Evolutionary conservation across 2,329 filamentous ascomycete species (phyloP).

Genomic region (Aspergillus calidoustus): DNA sequence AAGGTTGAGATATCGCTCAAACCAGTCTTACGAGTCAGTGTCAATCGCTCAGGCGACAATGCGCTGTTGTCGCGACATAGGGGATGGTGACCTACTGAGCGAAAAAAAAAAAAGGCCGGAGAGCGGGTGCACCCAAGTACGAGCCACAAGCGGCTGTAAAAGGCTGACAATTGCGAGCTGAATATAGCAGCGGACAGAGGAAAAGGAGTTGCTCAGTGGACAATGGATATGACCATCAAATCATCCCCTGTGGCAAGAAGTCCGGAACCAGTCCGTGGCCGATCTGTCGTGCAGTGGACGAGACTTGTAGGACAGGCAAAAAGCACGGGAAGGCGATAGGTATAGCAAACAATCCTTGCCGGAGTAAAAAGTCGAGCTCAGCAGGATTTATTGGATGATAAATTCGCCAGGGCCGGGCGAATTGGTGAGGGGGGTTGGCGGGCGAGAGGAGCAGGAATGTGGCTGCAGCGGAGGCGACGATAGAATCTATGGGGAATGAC

Average conservation of each 20-base stretch:
- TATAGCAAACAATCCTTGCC: constrained; percentile 13
- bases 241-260: constrained; percentile 14
- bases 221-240: constrained; percentile 10
- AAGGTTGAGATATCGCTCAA: constrained; percentile 4
- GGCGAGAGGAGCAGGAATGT: constrained; percentile 25
- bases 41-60: constrained; percentile 11
- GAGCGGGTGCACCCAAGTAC: background rate
- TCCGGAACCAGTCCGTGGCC: constrained; percentile 10
- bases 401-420: constrained; percentile 12
- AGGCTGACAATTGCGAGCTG: background rate
- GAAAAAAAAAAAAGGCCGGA: background rate
- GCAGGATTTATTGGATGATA: constrained; percentile 3
- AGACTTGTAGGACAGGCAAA: constrained; percentile 20
- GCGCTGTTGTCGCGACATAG: constrained; percentile 4
- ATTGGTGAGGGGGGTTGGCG: constrained; percentile 17
- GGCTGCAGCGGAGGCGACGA: constrained; percentile 20
- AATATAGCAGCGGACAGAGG: background rate
- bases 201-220: constrained; percentile 7
- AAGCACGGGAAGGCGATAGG: constrained; percentile 10
- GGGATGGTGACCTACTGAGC: constrained; percentile 11
- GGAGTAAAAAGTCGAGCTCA: constrained; percentile 6
- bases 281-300: constrained; percentile 19
- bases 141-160: background rate
- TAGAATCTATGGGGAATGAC: constrained; percentile 15
- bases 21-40: constrained; percentile 20